Evolutionary conservation across 192 early-diverging fungal genomes (phyloP).

Genomic region (Thamnidium elegans): DNA sequence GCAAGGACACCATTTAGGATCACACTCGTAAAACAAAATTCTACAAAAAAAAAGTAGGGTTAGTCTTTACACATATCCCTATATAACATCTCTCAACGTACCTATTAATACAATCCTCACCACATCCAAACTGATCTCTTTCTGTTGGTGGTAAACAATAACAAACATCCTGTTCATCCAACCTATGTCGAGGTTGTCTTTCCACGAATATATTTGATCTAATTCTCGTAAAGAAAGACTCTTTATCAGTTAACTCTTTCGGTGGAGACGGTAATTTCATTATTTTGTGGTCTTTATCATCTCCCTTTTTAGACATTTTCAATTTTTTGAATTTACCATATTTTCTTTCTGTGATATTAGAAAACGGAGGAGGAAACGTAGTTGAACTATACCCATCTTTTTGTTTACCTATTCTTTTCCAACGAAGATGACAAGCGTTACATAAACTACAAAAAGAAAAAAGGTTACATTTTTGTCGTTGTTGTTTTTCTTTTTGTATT

Average conservation of each 20-base stretch:
- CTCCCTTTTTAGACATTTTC: too few species aligned
- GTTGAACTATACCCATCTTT: neutral
- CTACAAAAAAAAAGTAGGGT: constrained; percentile 15
- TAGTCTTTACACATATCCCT: neutral
- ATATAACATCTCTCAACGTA: constrained; percentile 16
- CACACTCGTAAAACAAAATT: constrained; percentile 76
- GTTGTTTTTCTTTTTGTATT: neutral
- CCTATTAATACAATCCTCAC: constrained; percentile 73
- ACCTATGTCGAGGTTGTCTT: constrained; percentile 54
- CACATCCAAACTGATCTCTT: constrained; percentile 53
- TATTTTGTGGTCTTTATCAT: too few species aligned
- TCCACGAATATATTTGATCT: constrained; percentile 71
- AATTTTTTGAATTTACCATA: neutral
- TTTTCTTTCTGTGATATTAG: neutral
- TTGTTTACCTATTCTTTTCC: constrained; percentile 1
- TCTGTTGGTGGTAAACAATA: constrained; percentile 55
- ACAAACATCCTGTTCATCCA: constrained; percentile 51
- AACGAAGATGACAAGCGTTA: constrained; percentile 28
- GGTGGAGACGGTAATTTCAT: too few species aligned
- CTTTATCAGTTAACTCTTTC: neutral
- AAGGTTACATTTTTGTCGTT: neutral
- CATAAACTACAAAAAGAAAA: constrained; percentile 18
- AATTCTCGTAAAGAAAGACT: constrained; percentile 34
- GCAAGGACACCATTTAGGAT: constrained; percentile 62
- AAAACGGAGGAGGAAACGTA: neutral